phyloP scores from a whole-genome alignment of 306 rosid genomes.

The Canavalia gladiata region DNA sequence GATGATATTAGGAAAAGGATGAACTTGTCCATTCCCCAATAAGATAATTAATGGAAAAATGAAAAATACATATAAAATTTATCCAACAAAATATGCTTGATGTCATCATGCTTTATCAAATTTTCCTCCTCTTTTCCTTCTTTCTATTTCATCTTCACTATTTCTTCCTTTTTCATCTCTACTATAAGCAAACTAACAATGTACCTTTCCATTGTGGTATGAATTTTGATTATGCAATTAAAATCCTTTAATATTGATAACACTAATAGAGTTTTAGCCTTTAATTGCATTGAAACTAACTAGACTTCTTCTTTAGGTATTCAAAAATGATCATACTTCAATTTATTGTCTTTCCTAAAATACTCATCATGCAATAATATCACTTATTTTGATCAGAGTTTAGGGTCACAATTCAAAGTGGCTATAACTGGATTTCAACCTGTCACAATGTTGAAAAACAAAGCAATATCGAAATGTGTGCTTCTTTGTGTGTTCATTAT shows the following conservation, averaged over 20 bases:
- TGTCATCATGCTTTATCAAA: background rate
- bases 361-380: background rate
- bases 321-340: background rate
- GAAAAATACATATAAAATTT: background rate
- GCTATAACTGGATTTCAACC: background rate
- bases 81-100: background rate
- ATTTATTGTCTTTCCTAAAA: background rate
- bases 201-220: background rate
- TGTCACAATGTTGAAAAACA: background rate
- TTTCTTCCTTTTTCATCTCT: background rate
- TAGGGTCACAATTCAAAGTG: background rate
- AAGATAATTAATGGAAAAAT: too few species aligned
- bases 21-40: too few species aligned
- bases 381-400: too few species aligned
- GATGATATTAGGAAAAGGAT: background rate
- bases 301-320: background rate
- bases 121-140: background rate
- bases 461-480: background rate
- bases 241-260: background rate
- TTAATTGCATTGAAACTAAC: background rate
- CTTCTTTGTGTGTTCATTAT: background rate
- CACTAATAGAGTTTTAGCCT: background rate
- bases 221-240: background rate
- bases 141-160: background rate
- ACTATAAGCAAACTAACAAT: background rate